These are phyloP conservation scores for Sanghuangporus weigelae DNA, from an alignment of 1,284 basidiomycete genomes.

Conservation along the genomic window DNA sequence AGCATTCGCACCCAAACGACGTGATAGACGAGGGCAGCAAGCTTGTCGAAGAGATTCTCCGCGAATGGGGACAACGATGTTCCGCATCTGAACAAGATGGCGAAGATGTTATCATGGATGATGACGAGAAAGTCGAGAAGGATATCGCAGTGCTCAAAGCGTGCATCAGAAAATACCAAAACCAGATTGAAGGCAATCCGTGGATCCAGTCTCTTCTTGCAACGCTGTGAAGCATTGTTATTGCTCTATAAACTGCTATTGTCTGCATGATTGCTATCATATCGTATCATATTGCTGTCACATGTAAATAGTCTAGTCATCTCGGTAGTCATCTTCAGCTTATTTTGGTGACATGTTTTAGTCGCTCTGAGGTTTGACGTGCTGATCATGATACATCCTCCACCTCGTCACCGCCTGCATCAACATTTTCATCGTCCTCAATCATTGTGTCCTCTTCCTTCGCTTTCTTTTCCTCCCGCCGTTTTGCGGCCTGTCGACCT, in stretches of 20 bases:
- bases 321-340: too few species aligned
- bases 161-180: slow-evolving; percentile 63
- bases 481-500: slow-evolving; percentile 33
- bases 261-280: neutral
- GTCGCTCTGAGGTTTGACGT: too few species aligned
- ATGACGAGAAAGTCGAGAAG: slow-evolving; percentile 40
- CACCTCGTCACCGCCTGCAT: slow-evolving; percentile 8
- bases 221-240: slow-evolving; percentile 29
- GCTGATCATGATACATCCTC: neutral
- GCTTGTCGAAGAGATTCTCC: slow-evolving; percentile 78
- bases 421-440: slow-evolving; percentile 1
- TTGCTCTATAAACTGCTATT: neutral
- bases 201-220: slow-evolving; percentile 70
- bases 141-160: slow-evolving; percentile 64
- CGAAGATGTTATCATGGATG: slow-evolving; percentile 56
- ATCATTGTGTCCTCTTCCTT: neutral
- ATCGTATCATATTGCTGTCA: too few species aligned
- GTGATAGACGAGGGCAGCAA: slow-evolving; percentile 75
- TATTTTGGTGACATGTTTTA: too few species aligned
- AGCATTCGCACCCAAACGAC: slow-evolving; percentile 49
- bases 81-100: slow-evolving; percentile 30
- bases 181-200: slow-evolving; percentile 64
- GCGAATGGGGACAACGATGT: slow-evolving; percentile 56
- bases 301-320: too few species aligned
- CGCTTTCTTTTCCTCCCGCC: slow-evolving; percentile 24